phyloP scores from a whole-genome alignment of 2,329 filamentous ascomycete genomes.

The Lecanicillium sp. region DNA sequence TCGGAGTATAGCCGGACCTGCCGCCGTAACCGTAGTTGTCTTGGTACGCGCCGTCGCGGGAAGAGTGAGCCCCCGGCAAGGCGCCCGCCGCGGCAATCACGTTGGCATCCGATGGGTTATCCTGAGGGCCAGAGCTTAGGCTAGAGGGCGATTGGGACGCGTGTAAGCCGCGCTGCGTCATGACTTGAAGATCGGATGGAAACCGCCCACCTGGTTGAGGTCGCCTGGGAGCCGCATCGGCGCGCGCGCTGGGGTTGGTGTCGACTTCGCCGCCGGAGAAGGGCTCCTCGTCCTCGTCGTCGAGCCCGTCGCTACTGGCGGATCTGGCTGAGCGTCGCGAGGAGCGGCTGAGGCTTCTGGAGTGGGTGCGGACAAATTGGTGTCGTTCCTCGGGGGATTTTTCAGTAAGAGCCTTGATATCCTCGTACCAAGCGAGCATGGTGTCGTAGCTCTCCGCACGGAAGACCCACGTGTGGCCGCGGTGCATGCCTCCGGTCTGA shows the following conservation, averaged over 20 bases:
- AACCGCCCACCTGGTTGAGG: constrained; percentile 93
- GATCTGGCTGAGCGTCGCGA: constrained; percentile 59
- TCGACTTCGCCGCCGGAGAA: constrained; percentile 45
- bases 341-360: constrained; percentile 66
- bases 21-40: constrained; percentile 38
- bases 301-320: constrained; percentile 69
- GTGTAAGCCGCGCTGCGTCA: constrained; percentile 71
- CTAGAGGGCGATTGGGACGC: constrained; percentile 74
- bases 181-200: constrained; percentile 86
- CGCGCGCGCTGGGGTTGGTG: constrained; percentile 41
- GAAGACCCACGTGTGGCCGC: constrained; percentile 68
- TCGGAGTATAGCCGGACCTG: constrained; percentile 34
- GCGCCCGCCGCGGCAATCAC: constrained; percentile 53
- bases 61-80: constrained; percentile 38
- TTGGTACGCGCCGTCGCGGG: constrained; percentile 24
- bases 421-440: constrained; percentile 95
- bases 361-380: constrained; percentile 78
- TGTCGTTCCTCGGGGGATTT: constrained; percentile 82
- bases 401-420: constrained; percentile 84
- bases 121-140: constrained; percentile 60
- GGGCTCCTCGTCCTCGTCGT: constrained; percentile 62
- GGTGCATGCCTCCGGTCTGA: constrained; percentile 88
- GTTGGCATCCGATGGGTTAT: constrained; percentile 45
- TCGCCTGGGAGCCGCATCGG: constrained; percentile 53
- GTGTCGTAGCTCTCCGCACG: constrained; percentile 74